Evolutionary conservation across 768 basidiomycete species (phyloP).

Genomic region (Boletus reticuloceps): DNA sequence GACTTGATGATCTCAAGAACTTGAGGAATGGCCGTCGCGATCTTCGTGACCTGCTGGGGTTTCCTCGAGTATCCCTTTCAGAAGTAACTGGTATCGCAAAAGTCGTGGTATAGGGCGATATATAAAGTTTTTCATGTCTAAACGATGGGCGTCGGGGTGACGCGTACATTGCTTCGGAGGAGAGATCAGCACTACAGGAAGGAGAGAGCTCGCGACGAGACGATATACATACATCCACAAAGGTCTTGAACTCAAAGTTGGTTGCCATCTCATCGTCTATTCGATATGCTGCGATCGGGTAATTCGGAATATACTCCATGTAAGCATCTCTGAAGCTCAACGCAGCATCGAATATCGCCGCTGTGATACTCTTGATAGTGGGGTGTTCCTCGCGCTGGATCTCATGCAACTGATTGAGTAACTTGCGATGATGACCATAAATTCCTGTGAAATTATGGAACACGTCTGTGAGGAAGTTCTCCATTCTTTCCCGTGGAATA

Average conservation of each 20-base stretch:
- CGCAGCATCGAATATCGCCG: conserved; percentile 82
- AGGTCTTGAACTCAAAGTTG: conserved; percentile 75
- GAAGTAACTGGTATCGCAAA: conserved; percentile 81
- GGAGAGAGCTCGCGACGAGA: not conserved
- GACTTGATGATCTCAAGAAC: conserved; percentile 85
- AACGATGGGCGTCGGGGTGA: conserved; percentile 73
- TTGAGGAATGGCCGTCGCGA: conserved; percentile 72
- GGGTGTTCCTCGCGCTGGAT: conserved; percentile 90
- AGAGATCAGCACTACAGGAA: not conserved
- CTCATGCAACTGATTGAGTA: conserved; percentile 80
- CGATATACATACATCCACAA: conserved; percentile 65
- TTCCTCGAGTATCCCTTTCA: conserved; percentile 78
- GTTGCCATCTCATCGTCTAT: conserved; percentile 86
- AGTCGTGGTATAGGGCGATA: conserved; percentile 89
- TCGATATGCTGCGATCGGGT: conserved; percentile 85
- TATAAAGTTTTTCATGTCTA: conserved; percentile 93
- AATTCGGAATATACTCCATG: conserved; percentile 90
- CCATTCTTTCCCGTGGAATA: conserved; percentile 65
- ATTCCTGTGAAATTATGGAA: conserved; percentile 87
- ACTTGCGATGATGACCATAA: conserved; percentile 65
- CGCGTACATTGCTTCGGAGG: conserved; percentile 44
- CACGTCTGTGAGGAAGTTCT: conserved; percentile 79
- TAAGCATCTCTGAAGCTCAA: conserved; percentile 92
- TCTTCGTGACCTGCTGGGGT: conserved; percentile 78
- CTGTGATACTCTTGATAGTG: conserved; percentile 73